Conservation (phyloP, 2,329 filamentous ascomycete species). For the Colletotrichum tofieldiae region DNA sequence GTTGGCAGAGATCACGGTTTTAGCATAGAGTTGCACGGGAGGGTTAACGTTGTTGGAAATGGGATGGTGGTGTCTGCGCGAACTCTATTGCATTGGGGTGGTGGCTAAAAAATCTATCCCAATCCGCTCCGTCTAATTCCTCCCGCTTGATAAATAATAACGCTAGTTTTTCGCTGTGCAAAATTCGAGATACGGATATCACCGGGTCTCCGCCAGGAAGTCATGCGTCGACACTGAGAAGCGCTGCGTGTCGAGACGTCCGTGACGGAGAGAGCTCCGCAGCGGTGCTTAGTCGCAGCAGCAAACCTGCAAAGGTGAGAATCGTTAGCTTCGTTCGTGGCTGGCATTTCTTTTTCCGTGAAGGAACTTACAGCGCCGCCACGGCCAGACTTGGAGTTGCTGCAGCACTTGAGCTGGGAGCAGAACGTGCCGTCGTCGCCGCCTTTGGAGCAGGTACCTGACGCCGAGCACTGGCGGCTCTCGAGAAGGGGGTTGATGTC, state of each 20-base stretch:
- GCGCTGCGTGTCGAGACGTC: background rate
- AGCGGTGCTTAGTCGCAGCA: conserved; percentile 21
- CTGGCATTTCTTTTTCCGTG: no score
- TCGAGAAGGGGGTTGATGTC: background rate
- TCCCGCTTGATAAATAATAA: background rate
- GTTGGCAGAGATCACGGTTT: background rate
- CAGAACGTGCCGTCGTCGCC: conserved; percentile 17
- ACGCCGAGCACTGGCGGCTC: background rate
- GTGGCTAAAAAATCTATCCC: background rate
- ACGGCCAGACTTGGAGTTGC: conserved; percentile 19
- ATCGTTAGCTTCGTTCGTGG: background rate
- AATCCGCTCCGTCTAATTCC: background rate
- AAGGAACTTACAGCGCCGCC: background rate
- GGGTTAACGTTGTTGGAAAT: background rate
- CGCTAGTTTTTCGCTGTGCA: background rate
- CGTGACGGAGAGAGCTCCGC: no score
- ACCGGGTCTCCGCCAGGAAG: background rate
- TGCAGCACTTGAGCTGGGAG: conserved; percentile 26
- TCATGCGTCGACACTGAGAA: background rate
- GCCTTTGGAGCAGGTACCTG: conserved; percentile 20
- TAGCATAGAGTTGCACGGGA: background rate
- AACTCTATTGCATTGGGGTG: background rate
- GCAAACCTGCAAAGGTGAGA: conserved; percentile 1
- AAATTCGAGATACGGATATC: background rate
- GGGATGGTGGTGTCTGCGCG: background rate